phyloP scores from a whole-genome alignment of 2,329 filamentous ascomycete genomes.

The Monascus ruber region DNA sequence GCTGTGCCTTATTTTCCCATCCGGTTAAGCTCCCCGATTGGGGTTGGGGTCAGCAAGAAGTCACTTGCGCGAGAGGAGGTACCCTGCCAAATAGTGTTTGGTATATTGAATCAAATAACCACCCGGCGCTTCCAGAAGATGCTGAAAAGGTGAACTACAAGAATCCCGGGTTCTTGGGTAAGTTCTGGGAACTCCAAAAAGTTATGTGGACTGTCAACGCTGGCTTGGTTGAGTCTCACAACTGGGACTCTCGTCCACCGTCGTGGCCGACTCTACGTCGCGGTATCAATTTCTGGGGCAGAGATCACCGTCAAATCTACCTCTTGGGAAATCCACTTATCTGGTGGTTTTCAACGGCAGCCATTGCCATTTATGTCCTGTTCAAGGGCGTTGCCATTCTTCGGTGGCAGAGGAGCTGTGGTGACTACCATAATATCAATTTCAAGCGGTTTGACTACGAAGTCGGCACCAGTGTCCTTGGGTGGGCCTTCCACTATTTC shows the following conservation, averaged over 20 bases:
- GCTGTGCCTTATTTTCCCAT: conserved; percentile 92
- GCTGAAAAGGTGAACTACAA: conserved; percentile 94
- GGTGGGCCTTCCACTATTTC: conserved; percentile 98
- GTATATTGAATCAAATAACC: conserved; percentile 88
- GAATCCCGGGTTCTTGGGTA: conserved; percentile 88
- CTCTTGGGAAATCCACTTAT: conserved; percentile 89
- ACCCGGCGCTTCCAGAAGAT: conserved; percentile 60
- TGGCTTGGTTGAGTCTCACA: conserved; percentile 87
- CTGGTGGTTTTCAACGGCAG: conserved; percentile 80
- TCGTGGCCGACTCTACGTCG: conserved; percentile 87
- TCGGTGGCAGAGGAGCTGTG: conserved; percentile 86
- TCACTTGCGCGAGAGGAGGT: conserved; percentile 87
- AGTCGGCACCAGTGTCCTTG: conserved; percentile 77
- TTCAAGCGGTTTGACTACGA: conserved; percentile 99
- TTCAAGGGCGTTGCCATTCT: conserved; percentile 85
- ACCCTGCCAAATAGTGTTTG: conserved; percentile 93
- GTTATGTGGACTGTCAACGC: conserved; percentile 99
- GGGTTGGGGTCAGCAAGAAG: conserved; percentile 97
- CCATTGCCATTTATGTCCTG: conserved; percentile 62
- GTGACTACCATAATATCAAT: conserved; percentile 66
- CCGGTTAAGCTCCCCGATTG: conserved; percentile 98
- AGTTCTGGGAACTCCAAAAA: conserved; percentile 93
- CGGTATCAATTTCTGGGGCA: conserved; percentile 99
- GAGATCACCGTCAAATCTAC: conserved; percentile 87
- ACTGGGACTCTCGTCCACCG: conserved; percentile 90